A percentile compares a stretch with the other conserved stretches of the same genome.
Evolutionary conservation across 306 rosid genomes (phyloP).

Genomic region (Inga laurina): DNA sequence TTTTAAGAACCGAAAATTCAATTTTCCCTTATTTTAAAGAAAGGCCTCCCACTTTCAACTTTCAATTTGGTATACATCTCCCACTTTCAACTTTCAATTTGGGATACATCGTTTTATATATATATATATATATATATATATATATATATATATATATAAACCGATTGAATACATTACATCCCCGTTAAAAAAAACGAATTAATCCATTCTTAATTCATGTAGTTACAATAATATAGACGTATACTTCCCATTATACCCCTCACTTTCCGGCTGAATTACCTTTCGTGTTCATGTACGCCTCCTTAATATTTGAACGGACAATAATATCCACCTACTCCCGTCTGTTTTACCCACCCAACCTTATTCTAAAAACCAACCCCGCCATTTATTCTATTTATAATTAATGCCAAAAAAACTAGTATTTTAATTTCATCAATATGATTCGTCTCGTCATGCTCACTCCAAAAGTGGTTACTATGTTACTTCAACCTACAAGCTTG

Average conservation of each 20-base stretch:
- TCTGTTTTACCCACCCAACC: conserved; percentile 30
- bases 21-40: no score
- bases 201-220: neutral
- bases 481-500: conserved; percentile 35
- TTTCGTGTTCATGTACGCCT: conserved; percentile 17
- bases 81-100: no score
- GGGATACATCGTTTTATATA: no score
- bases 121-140: no score
- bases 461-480: conserved; percentile 29
- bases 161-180: no score
- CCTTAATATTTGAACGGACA: conserved; percentile 28
- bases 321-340: conserved; percentile 43
- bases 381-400: neutral
- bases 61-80: no score
- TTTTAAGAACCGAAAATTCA: no score
- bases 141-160: no score
- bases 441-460: neutral
- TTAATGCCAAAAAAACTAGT: neutral
- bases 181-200: no score
- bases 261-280: neutral
- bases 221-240: neutral
- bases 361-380: conserved; percentile 22
- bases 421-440: conserved; percentile 30
- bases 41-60: no score
- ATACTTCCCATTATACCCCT: conserved; percentile 37